These are phyloP conservation scores for Picea abies DNA, from an alignment of 83 land plant genomes.

Conservation along the genomic window DNA sequence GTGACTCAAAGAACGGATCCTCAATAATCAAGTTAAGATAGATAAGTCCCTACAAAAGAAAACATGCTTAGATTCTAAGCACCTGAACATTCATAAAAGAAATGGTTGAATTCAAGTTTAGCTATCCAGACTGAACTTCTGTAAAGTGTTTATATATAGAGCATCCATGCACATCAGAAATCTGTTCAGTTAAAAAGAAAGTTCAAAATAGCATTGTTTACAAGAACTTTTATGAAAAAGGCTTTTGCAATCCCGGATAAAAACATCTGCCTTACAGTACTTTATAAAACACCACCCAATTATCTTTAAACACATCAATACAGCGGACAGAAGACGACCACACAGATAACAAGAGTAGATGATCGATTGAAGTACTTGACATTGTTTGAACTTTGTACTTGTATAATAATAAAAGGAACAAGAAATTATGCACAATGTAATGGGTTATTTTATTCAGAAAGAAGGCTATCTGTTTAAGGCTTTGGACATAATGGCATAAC, in stretches of 20 bases:
- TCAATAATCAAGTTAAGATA: conserved; percentile 56
- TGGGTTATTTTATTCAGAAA: too few species aligned
- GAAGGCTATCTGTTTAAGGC: too few species aligned
- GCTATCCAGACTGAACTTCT: not conserved
- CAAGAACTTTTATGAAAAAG: not conserved
- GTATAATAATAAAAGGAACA: too few species aligned
- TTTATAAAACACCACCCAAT: not conserved
- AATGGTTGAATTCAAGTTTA: not conserved
- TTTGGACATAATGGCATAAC: too few species aligned
- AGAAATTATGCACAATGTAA: too few species aligned
- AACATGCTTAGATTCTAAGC: conserved; percentile 8
- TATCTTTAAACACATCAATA: not conserved
- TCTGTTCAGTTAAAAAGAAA: not conserved
- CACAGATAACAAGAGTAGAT: too few species aligned
- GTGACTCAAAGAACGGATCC: conserved; percentile 27
- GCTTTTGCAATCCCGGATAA: not conserved
- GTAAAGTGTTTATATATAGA: not conserved
- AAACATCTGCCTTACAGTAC: not conserved
- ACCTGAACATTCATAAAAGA: not conserved
- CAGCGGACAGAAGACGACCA: not conserved
- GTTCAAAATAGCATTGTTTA: not conserved
- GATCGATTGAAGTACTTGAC: too few species aligned
- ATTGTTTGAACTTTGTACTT: too few species aligned
- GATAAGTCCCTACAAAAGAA: conserved; percentile 69
- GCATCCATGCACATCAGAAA: not conserved